Base-by-base conservation (phyloP, 179 eudicot genomes). In the Spergularia azorica region DNA sequence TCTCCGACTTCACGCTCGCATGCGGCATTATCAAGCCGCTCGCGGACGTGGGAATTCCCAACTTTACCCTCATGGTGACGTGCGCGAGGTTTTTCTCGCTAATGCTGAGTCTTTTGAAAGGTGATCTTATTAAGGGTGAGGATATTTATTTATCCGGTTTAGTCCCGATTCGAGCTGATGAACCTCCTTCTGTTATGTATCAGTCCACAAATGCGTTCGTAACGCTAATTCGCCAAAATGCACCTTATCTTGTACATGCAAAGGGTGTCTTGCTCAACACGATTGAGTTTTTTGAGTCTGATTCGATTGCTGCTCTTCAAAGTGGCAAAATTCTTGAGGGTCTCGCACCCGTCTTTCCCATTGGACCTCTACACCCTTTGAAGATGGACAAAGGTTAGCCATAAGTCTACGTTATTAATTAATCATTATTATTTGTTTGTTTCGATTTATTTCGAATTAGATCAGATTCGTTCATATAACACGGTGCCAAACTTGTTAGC, bases 181-280 rank as follows among this genome's bases (percentile, higher is more conserved):
- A 67, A 54, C 79, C 86, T 55, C 92, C 94, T 38, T 87, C 88
- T 0, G 74, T 82, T 2, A 84, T 83, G 67, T 78, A 86, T 77
- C 32, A 79, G 12, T 68, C 86, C 8, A 41, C 61, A 13, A 79
- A 75, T 60, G 59, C 86, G 26, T 90, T 87, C 59, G 76, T 84
- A 2, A 64, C 54, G 52, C 52, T 74, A 2, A 32, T 84, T 4
- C 43, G 18, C 5, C 74, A 79, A 0, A 83, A 83, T 21, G 71
- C 63, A 14, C 61, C 36, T 15, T 73, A 71, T 14, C 54, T 89
- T 5, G 4, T 9, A 5, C 66, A 69, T 52, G 72, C 79, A 3
- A 80, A 75, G 55, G 90, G 86, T 5, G 39, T 90, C 9, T 52
- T 90, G 48, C 3, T 89, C 55, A 90, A 90, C 72, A 85, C 86